phyloP scores from a whole-genome alignment of 2,329 filamentous ascomycete genomes.

The Xylariaceae sp. region DNA sequence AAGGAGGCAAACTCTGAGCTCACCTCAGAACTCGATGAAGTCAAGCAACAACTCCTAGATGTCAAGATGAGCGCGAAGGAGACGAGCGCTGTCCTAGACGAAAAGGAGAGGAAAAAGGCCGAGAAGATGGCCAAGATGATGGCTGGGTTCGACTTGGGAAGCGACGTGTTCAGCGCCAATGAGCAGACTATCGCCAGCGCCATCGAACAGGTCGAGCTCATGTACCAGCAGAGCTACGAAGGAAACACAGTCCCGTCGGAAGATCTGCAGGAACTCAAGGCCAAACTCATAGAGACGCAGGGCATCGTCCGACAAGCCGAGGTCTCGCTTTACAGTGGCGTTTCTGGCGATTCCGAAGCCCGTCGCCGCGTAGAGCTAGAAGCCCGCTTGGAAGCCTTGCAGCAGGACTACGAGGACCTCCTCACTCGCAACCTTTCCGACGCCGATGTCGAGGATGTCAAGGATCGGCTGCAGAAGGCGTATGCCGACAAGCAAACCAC shows the following conservation, averaged over 20 bases:
- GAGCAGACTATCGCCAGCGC: conserved; percentile 78
- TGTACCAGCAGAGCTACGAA: conserved; percentile 69
- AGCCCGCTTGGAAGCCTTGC: conserved; percentile 64
- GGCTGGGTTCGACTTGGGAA: conserved; percentile 93
- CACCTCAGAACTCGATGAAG: conserved; percentile 83
- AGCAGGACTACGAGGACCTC: conserved; percentile 79
- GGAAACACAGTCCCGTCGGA: conserved; percentile 79
- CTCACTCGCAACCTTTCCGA: conserved; percentile 74
- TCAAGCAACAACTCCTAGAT: conserved; percentile 93
- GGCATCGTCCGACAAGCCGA: conserved; percentile 91
- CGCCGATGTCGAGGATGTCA: conserved; percentile 77
- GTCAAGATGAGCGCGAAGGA: conserved; percentile 97
- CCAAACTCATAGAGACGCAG: conserved; percentile 81
- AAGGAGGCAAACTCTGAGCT: conserved; percentile 95
- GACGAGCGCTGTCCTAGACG: conserved; percentile 80
- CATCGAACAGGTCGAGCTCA: conserved; percentile 73
- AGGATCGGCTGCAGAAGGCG: conserved; percentile 69
- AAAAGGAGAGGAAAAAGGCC: conserved; percentile 98
- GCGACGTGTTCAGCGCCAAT: conserved; percentile 89
- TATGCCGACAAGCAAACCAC: conserved; percentile 70
- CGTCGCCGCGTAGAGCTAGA: conserved; percentile 73
- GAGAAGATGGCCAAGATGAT: conserved; percentile 99
- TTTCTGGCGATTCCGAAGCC: conserved; percentile 59
- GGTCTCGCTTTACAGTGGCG: conserved; percentile 68
- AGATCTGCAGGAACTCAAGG: conserved; percentile 69